Conservation (phyloP, 306 rosid genomes). For the Rubus parviflorus region DNA sequence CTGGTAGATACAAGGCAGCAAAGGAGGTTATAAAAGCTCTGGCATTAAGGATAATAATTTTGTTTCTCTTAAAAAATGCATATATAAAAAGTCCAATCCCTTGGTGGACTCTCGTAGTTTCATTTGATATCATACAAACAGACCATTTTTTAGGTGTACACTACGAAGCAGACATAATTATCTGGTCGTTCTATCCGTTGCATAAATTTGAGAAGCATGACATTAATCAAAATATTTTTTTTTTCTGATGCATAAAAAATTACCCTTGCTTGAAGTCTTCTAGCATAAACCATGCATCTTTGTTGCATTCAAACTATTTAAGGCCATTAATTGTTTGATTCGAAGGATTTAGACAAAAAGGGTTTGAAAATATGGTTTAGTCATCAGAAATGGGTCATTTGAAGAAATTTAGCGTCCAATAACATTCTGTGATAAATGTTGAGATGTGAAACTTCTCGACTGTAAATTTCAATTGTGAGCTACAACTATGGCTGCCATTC, state of each 20-base stretch:
- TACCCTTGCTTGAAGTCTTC: neutral
- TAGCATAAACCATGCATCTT: no score
- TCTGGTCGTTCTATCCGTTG: neutral
- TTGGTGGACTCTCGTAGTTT: no score
- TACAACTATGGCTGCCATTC: no score
- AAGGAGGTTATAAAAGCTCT: slow-evolving; percentile 73
- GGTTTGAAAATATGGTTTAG: neutral
- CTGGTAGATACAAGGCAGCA: slow-evolving; percentile 67
- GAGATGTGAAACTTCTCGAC: neutral
- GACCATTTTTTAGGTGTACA: no score
- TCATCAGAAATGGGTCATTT: neutral
- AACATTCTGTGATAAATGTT: no score
- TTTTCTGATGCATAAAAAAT: neutral
- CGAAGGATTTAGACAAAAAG: neutral
- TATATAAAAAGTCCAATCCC: no score
- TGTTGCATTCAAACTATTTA: no score
- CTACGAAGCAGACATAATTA: no score
- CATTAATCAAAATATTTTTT: neutral
- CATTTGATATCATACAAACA: no score
- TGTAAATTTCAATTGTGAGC: neutral
- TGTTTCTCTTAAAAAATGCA: slow-evolving; percentile 2
- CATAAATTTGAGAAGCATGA: neutral
- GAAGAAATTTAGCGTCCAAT: neutral
- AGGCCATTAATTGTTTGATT: neutral
- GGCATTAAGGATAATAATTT: slow-evolving; percentile 52